Conservation (phyloP, 2,329 filamentous ascomycete species). For the Penicillium sp. region DNA sequence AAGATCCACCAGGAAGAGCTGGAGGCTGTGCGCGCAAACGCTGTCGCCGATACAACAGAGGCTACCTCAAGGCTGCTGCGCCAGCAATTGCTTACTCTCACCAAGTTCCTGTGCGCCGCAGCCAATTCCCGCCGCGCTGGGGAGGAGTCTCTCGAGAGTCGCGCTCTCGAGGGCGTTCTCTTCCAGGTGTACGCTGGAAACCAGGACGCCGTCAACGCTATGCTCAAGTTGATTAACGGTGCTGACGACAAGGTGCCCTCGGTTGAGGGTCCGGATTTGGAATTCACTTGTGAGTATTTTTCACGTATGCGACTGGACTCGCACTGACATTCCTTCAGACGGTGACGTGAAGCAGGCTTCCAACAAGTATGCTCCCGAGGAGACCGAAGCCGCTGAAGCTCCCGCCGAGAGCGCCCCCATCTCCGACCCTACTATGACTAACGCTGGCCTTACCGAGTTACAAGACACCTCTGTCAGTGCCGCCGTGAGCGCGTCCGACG, state of each 20-base stretch:
- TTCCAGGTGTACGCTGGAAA: constrained; percentile 64
- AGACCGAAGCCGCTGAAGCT: constrained; percentile 34
- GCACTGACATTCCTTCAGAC: constrained; percentile 34
- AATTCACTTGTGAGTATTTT: constrained; percentile 55
- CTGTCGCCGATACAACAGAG: constrained; percentile 49
- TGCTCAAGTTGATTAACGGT: constrained; percentile 61
- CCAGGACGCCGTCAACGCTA: constrained; percentile 56
- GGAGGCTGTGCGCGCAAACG: constrained; percentile 51
- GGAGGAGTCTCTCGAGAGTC: constrained; percentile 57
- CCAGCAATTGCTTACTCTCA: constrained; percentile 57
- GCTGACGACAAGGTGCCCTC: constrained; percentile 57
- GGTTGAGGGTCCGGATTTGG: constrained; percentile 54
- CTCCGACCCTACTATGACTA: constrained; percentile 60
- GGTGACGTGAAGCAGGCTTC: constrained; percentile 53
- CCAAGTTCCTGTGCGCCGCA: constrained; percentile 61
- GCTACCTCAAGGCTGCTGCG: constrained; percentile 50
- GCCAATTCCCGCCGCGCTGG: constrained; percentile 59
- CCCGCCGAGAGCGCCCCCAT: constrained; percentile 33
- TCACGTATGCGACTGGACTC: neutral
- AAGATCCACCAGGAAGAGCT: constrained; percentile 57
- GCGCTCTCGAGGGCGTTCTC: constrained; percentile 63
- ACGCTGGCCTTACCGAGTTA: constrained; percentile 61
- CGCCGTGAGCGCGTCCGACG: constrained; percentile 28
- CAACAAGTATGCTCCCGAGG: constrained; percentile 40
- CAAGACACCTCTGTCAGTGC: constrained; percentile 50